Evolutionary conservation across 345 rosid genomes (phyloP), one percentile per base, ranked within the genome.

Genomic region (Citrus hindsii): DNA sequence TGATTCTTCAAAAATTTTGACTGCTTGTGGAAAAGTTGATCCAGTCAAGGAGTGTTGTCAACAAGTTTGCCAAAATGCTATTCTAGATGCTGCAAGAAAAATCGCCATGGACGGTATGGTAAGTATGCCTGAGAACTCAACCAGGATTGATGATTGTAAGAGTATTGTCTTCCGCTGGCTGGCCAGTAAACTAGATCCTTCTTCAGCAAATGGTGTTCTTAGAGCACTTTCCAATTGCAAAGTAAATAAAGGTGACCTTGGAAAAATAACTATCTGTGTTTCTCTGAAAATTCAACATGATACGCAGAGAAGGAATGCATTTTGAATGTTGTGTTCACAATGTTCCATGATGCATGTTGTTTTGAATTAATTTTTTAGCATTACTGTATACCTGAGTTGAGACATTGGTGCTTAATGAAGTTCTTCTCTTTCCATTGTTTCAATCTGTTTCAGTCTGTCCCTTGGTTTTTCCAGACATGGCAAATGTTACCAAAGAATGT

Each of bases 201-300:
- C 83, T 67, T 79, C 76, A 14, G 87, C 90, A 37, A 86, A 84
- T 48, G 60, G 55, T 55, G 86, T 85, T 77, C 88, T 87, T n/a
- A 83, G 92, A 82, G 89, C 84, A 76, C 86, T 89, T 73, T 83
- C 92, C 21, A 87, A 82, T 82, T 89, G 92, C 84, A 79, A 85
- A 22, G 82, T 86, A 28, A 89, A 89, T 76, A 84, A 85, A 82
- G 92, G 90, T 89, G 56, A 74, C 79, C 38, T 1, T 62, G 68
- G 48, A 56, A 74, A 46, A 1, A 32, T 10, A 32, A 25, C 9
- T 19, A 14, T 64, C 7, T 16, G 0, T 51, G 10, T 27, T 42
- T 65, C 10, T 48, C 51, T 32, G 27, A 14, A 62, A 74, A 40
- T 61, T 60, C 4, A 10, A 63, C 48, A 63, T 25, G 21, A 51